phyloP scores from a whole-genome alignment of 1,284 basidiomycete genomes.

The Ceratobasidium sp. region DNA sequence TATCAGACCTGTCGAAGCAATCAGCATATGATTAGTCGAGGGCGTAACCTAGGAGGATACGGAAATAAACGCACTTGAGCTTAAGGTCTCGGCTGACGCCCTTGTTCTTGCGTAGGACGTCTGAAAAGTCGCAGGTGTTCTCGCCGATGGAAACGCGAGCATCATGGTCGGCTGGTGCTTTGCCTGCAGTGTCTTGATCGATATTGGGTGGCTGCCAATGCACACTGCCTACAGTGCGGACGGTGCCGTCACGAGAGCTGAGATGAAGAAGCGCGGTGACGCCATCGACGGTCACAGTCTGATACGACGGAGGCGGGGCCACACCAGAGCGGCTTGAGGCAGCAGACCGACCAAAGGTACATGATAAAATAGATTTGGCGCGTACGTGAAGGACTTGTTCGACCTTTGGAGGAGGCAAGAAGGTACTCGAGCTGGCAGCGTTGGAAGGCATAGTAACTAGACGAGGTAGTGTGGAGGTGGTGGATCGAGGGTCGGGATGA shows the following conservation, averaged over 20 bases:
- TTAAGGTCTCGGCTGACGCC: slow-evolving; percentile 20
- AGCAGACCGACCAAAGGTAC: slow-evolving; percentile 38
- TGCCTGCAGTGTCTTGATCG: not conserved
- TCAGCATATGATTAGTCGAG: slow-evolving; percentile 10
- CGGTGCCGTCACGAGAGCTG: slow-evolving; percentile 34
- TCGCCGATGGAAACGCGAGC: slow-evolving; percentile 17
- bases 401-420: slow-evolving; percentile 23
- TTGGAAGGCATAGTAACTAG: slow-evolving; percentile 3
- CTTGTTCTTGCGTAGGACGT: slow-evolving; percentile 25
- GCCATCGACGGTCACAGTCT: slow-evolving; percentile 36
- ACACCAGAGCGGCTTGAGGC: slow-evolving; percentile 18
- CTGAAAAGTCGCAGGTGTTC: slow-evolving; percentile 10
- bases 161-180: not conserved
- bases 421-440: slow-evolving; percentile 1
- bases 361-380: slow-evolving; percentile 37
- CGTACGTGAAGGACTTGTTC: slow-evolving; percentile 33
- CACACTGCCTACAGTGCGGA: slow-evolving; percentile 26
- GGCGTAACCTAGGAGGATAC: too few relatives aligned
- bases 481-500: not conserved
- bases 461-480: slow-evolving; percentile 1
- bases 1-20: slow-evolving; percentile 17
- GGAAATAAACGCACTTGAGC: slow-evolving; percentile 3
- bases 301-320: slow-evolving; percentile 38
- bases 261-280: slow-evolving; percentile 27
- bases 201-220: not conserved